phyloP scores from a whole-genome alignment of 257 asterid genomes.

The Capsicum rhomboideum region DNA sequence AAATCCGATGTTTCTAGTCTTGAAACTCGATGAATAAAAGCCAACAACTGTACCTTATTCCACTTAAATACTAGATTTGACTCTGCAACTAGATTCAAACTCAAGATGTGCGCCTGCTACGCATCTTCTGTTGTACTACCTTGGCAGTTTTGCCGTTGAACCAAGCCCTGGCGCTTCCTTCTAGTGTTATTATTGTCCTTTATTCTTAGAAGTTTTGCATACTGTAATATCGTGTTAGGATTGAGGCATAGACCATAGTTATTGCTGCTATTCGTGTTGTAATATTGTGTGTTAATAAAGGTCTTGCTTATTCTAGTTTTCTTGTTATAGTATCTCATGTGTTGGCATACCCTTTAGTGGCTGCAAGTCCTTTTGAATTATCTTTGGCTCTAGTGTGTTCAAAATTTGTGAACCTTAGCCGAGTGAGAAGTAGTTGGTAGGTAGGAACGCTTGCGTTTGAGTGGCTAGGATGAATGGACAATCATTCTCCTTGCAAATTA shows the following conservation, averaged over 20 bases:
- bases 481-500: background rate
- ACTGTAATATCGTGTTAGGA: background rate
- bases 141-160: background rate
- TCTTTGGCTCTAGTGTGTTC: background rate
- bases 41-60: too few relatives aligned
- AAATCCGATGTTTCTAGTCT: background rate
- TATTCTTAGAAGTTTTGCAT: background rate
- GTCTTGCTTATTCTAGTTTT: background rate
- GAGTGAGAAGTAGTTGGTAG: background rate
- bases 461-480: background rate
- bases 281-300: background rate
- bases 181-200: background rate
- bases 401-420: background rate
- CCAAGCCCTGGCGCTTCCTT: background rate
- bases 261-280: background rate
- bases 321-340: background rate
- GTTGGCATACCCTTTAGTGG: background rate
- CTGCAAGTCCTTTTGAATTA: background rate
- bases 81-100: background rate
- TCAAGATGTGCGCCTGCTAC: background rate
- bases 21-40: background rate
- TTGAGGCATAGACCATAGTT: background rate
- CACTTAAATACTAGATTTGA: background rate
- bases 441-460: background rate
- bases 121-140: background rate